phyloP scores from a whole-genome alignment of 2,329 filamentous ascomycete species.

The Hypoxylon sp. region DNA sequence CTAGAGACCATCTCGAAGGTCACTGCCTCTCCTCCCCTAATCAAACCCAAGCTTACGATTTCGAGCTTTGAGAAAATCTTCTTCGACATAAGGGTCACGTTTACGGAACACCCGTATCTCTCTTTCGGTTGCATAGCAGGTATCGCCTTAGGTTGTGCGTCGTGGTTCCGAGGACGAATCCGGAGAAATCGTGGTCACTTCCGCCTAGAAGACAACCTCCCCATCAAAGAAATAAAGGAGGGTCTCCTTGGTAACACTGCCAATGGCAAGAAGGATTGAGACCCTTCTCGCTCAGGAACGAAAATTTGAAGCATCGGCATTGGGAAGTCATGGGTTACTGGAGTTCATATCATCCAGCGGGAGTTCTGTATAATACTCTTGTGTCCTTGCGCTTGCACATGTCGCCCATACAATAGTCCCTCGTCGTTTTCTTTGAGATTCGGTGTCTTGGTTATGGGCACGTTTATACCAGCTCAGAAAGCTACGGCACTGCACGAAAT shows the following conservation, averaged over 20 bases:
- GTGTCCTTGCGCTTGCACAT: conserved; percentile 45
- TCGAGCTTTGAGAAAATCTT: conserved; percentile 78
- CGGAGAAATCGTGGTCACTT: conserved; percentile 70
- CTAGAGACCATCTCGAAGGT: conserved; percentile 85
- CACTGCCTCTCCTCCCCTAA: conserved; percentile 74
- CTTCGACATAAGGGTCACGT: conserved; percentile 71
- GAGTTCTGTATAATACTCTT: conserved; percentile 52
- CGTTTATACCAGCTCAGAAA: conserved; percentile 40
- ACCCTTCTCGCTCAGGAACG: conserved; percentile 22
- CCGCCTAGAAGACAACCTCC: conserved; percentile 68
- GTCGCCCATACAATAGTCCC: conserved; percentile 37
- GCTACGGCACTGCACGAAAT: conserved; percentile 35
- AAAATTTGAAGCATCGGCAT: conserved; percentile 35
- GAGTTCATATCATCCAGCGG: conserved; percentile 42
- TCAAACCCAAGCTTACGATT: conserved; percentile 83
- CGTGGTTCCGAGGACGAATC: conserved; percentile 67
- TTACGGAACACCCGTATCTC: conserved; percentile 70
- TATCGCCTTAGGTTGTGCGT: conserved; percentile 64
- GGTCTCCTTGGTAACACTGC: conserved; percentile 69
- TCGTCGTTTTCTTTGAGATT: conserved; percentile 29
- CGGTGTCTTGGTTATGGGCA: conserved; percentile 39
- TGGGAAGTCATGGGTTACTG: conserved; percentile 39
- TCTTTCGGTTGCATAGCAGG: conserved; percentile 69
- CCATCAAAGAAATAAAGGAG: conserved; percentile 70
- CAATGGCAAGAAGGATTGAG: conserved; percentile 66